Evolutionary conservation across 805 yeast species (phyloP), one percentile per base, ranked within the genome.

Genomic region (Teunomyces tritomae): DNA sequence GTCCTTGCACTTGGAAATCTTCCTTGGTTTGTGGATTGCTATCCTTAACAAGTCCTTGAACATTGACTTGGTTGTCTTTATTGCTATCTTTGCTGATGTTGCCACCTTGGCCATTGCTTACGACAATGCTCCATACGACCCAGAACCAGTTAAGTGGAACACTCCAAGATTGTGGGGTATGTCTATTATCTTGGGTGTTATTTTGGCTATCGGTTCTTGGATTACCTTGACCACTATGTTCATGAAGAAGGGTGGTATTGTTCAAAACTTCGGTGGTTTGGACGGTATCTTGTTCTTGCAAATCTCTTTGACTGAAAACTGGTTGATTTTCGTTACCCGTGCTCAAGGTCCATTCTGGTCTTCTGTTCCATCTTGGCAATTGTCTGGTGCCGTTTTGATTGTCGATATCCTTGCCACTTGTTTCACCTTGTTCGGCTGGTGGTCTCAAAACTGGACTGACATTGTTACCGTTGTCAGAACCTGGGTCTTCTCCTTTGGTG

Each of bases 281-380:
- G 96, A 89, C 67, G 11, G 96, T 83, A 86, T 90, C 65, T 77
- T 89, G 76, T 89, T 89, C 86, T 82, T 89, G 78, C 89, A 89
- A 79, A 89, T 89, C 67, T 87, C 96, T 50, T 83, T 89, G 71
- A 89, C 97, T 72, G 96, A 89, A 80, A 89, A 90, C 80, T 89
- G 97, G 97, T 84, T 89, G 75, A 89, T 89, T 80, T 89, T 89
- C 87, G 79, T 90, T 69, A 89, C 97, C 65, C 85, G 97, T 81
- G 96, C 96, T 68, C 87, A 83, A 72, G 97, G 97, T 80, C 96
- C 97, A 68, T 90, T 90, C 94, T 90, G 97, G 97, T 87, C 96
- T 51, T 89, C 96, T 41, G 65, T 79, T 51, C 97, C 97, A 78
- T 90, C 97, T 43, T 90, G 97, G 97, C 96, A 89, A 80, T 83